Evolutionary conservation across 2,329 filamentous ascomycete species (phyloP), one percentile per base, ranked within the genome.

Genomic region (Colletotrichum camelliae): DNA sequence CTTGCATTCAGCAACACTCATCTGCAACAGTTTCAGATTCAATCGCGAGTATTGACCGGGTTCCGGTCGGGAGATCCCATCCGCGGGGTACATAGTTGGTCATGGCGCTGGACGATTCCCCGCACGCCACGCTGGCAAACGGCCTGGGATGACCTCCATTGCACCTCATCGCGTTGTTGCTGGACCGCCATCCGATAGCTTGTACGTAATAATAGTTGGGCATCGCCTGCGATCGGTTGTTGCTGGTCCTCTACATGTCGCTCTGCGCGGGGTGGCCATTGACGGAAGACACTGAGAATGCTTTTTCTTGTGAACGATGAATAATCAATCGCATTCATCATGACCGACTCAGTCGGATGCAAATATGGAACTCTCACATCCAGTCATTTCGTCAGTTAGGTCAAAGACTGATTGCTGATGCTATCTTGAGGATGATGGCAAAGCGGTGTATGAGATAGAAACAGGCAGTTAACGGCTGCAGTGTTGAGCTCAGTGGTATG

Each of bases 111-210:
- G 29, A 12, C 18, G 29, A 48, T 76, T 76, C 74, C 70, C 74
- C 74, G 74, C 70, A 74, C 65, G 58, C 37, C 58, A 55, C 70
- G 57, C 35, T 73, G 57, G 27, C 57, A 37, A 58, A 18, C 43
- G n/a, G 9, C 37, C 62, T n/a, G 52, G 33, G 64, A 58, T 65
- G 48, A 55, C 64, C 31, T 52, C 10, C 21, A 9, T 62, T 21
- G 7, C 33, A 27, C 21, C 16, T 48, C 15, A 64, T 62, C 33
- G 18, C 13, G 2, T 18, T 27, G 29, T 21, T 64, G 33, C 18
- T 48, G 39, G 21, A 21, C 16, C 5, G 18, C 43, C 31, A 15
- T 55, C 4, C 12, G 43, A 4, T 64, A 15, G 2, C 21, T 39
- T 39, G 33, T 64, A 72, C 39, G 62, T 67, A 67, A 67, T 24